A percentile compares a stretch with the other conserved stretches of the same genome.
These are phyloP conservation scores for Lachancea thermotolerans DNA, from an alignment of 805 yeast species.

Conservation along the genomic window DNA sequence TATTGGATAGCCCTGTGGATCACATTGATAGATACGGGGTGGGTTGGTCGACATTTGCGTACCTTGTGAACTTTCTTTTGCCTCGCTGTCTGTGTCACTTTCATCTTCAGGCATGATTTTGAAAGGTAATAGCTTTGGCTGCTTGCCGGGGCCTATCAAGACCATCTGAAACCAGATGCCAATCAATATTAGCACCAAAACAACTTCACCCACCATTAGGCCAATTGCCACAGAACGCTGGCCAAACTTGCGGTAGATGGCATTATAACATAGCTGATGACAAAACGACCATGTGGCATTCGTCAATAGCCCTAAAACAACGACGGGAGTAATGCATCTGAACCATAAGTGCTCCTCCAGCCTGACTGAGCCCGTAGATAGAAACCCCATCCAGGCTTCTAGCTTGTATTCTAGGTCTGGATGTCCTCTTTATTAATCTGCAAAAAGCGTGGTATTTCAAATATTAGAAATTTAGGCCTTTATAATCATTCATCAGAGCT, in stretches of 20 bases:
- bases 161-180: slow-evolving; percentile 20
- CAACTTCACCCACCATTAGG: slow-evolving; percentile 13
- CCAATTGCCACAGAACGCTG: slow-evolving; percentile 20
- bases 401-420: not conserved
- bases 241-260: slow-evolving; percentile 12
- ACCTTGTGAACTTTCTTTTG: slow-evolving; percentile 4
- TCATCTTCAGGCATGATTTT: slow-evolving; percentile 10
- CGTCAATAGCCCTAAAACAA: slow-evolving; percentile 29
- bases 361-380: not conserved
- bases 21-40: slow-evolving; percentile 62
- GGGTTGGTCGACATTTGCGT: slow-evolving; percentile 31
- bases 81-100: not conserved
- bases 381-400: not conserved
- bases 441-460: no score
- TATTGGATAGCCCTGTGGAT: slow-evolving; percentile 62
- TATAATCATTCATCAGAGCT: no score
- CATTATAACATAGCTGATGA: slow-evolving; percentile 39
- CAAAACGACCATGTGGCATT: slow-evolving; percentile 40
- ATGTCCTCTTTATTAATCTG: not conserved
- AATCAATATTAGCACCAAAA: slow-evolving; percentile 11
- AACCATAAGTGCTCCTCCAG: slow-evolving; percentile 2
- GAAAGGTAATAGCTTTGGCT: slow-evolving; percentile 23
- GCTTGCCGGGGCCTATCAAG: slow-evolving; percentile 23
- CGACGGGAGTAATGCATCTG: slow-evolving; percentile 23
- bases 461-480: no score